Percentiles rank a stretch among this genome's conserved stretches.
These are phyloP conservation scores for Starmerella floris DNA, from an alignment of 805 yeast genomes.

Conservation along the genomic window DNA sequence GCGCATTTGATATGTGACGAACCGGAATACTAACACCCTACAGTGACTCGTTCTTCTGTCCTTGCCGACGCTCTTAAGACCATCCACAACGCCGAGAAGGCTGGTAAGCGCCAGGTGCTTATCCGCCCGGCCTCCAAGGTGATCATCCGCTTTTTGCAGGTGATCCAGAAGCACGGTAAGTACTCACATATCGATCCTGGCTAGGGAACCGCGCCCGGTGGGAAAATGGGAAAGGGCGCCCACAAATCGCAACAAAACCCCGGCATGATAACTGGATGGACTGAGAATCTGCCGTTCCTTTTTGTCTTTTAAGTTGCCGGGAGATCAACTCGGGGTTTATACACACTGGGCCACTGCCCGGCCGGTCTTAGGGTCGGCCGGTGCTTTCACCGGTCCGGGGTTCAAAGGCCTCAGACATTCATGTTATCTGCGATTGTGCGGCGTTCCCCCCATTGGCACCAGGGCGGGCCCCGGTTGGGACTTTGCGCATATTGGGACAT, in stretches of 20 bases:
- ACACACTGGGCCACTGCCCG: conserved; percentile 4
- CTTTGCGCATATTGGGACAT: neutral
- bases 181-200: conserved; percentile 18
- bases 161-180: conserved; percentile 93
- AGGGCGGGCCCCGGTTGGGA: too few species aligned
- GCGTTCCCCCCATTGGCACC: too few species aligned
- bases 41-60: conserved; percentile 95
- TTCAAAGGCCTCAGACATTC: conserved; percentile 16
- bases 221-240: neutral
- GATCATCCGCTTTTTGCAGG: conserved; percentile 89
- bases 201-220: too few species aligned
- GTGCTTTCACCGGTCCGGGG: conserved; percentile 2
- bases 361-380: neutral
- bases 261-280: conserved; percentile 99
- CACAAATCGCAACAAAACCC: conserved; percentile 5
- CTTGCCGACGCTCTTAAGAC: conserved; percentile 97
- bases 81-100: conserved; percentile 97
- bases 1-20: neutral
- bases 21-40: conserved; percentile 21
- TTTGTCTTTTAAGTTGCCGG: conserved; percentile 98
- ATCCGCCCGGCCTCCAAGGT: conserved; percentile 98
- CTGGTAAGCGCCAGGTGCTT: conserved; percentile 97
- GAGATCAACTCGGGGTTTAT: conserved; percentile 35
- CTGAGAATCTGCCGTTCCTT: conserved; percentile 42
- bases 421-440: too few species aligned